Evolutionary conservation across 257 asterid species (phyloP).

Genomic region (Solanum verrucosum): DNA sequence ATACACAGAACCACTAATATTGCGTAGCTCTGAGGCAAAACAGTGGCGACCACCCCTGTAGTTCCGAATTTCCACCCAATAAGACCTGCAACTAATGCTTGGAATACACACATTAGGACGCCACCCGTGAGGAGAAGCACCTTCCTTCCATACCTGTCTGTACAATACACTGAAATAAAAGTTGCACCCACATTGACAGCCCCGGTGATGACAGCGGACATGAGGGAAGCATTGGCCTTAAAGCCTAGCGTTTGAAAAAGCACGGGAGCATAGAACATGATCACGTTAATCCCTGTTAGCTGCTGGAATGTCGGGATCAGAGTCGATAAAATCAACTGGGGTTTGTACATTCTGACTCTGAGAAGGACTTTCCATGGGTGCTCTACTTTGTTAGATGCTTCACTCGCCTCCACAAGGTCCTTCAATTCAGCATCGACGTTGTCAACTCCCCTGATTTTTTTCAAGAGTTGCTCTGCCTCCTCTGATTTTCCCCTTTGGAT

Average conservation of each 20-base stretch:
- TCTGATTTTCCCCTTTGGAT: neutral
- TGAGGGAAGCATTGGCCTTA: conserved; percentile 2
- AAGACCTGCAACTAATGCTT: neutral
- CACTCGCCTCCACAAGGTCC: neutral
- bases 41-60: neutral
- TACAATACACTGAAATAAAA: neutral
- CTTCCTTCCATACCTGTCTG: neutral
- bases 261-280: conserved; percentile 16
- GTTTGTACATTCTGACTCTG: neutral
- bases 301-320: conserved; percentile 13
- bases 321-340: neutral
- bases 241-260: conserved; percentile 11
- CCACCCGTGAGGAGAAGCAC: neutral
- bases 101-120: neutral
- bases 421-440: neutral
- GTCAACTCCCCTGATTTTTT: neutral
- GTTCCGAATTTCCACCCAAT: neutral
- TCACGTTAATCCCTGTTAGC: conserved; percentile 12
- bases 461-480: neutral
- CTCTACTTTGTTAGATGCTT: neutral
- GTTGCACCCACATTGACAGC: neutral
- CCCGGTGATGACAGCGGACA: neutral
- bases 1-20: neutral
- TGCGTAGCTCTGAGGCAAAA: neutral
- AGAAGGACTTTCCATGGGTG: neutral